Evolutionary conservation across 192 early-diverging fungal species (phyloP).

Genomic region (Coemansia sp.): DNA sequence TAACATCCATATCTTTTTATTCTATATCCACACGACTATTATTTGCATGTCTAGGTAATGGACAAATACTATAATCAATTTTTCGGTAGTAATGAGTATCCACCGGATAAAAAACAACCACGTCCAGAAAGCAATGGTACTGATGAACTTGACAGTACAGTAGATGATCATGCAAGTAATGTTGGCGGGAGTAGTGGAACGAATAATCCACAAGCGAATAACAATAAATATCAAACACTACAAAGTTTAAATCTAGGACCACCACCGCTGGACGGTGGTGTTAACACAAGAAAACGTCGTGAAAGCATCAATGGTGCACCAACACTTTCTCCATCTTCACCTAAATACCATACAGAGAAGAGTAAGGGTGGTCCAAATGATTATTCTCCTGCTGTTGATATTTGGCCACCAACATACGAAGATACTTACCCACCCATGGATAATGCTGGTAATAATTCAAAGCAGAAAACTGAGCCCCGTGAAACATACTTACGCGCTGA

Average conservation of each 20-base stretch:
- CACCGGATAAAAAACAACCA: slow-evolving; percentile 21
- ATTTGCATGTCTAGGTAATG: slow-evolving; percentile 3
- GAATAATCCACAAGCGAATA: background rate
- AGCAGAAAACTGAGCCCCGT: background rate
- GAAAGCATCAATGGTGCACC: background rate
- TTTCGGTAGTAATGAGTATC: slow-evolving; percentile 10
- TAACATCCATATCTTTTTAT: slow-evolving; percentile 4
- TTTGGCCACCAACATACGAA: background rate
- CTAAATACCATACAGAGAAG: slow-evolving; percentile 3
- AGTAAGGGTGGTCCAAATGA: background rate
- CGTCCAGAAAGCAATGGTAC: background rate
- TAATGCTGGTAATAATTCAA: background rate
- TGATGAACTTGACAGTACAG: slow-evolving; percentile 12
- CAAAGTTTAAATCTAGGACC: slow-evolving; percentile 13
- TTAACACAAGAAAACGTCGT: slow-evolving; percentile 4
- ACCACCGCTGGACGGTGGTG: slow-evolving; percentile 7
- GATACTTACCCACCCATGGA: background rate
- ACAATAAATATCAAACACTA: slow-evolving; percentile 9
- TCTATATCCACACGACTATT: background rate
- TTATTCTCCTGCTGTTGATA: background rate
- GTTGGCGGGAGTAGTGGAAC: background rate
- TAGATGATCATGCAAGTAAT: slow-evolving; percentile 10
- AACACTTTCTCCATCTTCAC: background rate
- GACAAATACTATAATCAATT: slow-evolving; percentile 19
- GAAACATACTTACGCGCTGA: slow-evolving; percentile 14